Evolutionary conservation across 2,329 filamentous ascomycete genomes (phyloP).

Genomic region (Fonsecaea pugnacius): DNA sequence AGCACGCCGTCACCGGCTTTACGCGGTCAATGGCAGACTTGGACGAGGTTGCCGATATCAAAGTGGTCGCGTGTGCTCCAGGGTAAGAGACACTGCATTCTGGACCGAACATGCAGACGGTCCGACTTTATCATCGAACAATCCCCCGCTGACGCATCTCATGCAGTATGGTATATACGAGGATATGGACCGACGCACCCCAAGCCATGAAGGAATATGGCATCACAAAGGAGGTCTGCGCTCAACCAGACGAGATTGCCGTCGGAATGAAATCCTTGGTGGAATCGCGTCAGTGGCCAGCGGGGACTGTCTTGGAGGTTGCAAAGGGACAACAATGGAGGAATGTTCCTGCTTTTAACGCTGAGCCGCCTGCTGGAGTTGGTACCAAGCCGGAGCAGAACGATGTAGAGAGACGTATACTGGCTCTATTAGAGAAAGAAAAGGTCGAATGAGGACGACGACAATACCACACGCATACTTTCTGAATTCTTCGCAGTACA

Average conservation of each 20-base stretch:
- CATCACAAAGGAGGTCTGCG: slow-evolving; percentile 1
- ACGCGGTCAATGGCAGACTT: slow-evolving; percentile 43
- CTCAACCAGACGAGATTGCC: neutral
- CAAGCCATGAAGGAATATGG: neutral
- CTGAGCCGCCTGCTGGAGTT: neutral
- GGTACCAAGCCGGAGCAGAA: slow-evolving; percentile 3
- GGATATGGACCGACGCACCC: slow-evolving; percentile 1
- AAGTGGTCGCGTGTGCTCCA: slow-evolving; percentile 43
- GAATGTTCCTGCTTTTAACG: slow-evolving; percentile 3
- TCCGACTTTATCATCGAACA: neutral
- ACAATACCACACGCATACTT: neutral
- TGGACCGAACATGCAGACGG: neutral
- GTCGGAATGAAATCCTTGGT: neutral
- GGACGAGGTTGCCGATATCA: slow-evolving; percentile 43
- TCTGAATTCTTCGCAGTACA: neutral
- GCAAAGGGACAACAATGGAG: slow-evolving; percentile 2
- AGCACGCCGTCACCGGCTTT: slow-evolving; percentile 49
- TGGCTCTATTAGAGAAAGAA: slow-evolving; percentile 2
- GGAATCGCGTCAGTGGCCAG: slow-evolving; percentile 1
- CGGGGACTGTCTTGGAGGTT: slow-evolving; percentile 5
- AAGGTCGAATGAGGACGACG: slow-evolving; percentile 2
- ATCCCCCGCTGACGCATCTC: slow-evolving; percentile 7
- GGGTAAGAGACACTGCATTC: slow-evolving; percentile 33
- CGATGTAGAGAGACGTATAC: neutral
- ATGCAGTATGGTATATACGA: slow-evolving; percentile 37